Conservation (phyloP, 2,329 filamentous ascomycete genomes). For the Ceratocystis cubensis region DNA sequence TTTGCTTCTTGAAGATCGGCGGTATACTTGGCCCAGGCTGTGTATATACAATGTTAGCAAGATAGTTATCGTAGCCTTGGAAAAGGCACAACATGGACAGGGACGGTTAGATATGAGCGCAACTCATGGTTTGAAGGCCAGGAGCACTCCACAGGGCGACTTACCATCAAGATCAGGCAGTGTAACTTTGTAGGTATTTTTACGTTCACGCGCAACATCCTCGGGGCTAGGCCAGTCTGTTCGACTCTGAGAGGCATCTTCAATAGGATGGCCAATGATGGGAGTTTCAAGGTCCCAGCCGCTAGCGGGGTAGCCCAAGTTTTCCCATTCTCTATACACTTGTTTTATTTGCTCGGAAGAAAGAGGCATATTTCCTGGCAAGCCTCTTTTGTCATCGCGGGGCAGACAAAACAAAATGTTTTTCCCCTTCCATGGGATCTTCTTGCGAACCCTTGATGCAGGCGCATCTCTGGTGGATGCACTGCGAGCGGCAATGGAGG, state of each 20-base stretch:
- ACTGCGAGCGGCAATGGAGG: slow-evolving; percentile 27
- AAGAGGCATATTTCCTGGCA: slow-evolving; percentile 42
- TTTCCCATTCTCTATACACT: slow-evolving; percentile 54
- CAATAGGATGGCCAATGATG: slow-evolving; percentile 29
- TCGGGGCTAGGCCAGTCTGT: slow-evolving; percentile 52
- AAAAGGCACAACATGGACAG: background rate
- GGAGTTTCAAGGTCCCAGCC: slow-evolving; percentile 55
- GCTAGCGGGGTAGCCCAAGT: slow-evolving; percentile 54
- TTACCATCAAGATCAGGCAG: slow-evolving; percentile 56
- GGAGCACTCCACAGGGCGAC: slow-evolving; percentile 22
- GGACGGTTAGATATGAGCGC: background rate
- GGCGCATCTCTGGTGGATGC: slow-evolving; percentile 30
- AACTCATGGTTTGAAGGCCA: background rate
- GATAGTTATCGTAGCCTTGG: background rate
- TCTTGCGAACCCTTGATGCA: slow-evolving; percentile 54
- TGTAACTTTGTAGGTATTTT: slow-evolving; percentile 46
- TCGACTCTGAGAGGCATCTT: slow-evolving; percentile 49
- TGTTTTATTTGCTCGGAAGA: slow-evolving; percentile 42
- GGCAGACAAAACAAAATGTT: slow-evolving; percentile 60
- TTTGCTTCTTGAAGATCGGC: slow-evolving; percentile 80
- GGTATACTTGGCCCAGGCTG: slow-evolving; percentile 62
- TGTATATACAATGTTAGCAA: slow-evolving; percentile 12
- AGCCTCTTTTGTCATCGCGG: slow-evolving; percentile 52
- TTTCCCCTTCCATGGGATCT: slow-evolving; percentile 63
- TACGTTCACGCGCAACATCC: slow-evolving; percentile 45